These are phyloP conservation scores for Buxus sempervirens DNA, from an alignment of 164 flowering plant species.

Conservation along the genomic window DNA sequence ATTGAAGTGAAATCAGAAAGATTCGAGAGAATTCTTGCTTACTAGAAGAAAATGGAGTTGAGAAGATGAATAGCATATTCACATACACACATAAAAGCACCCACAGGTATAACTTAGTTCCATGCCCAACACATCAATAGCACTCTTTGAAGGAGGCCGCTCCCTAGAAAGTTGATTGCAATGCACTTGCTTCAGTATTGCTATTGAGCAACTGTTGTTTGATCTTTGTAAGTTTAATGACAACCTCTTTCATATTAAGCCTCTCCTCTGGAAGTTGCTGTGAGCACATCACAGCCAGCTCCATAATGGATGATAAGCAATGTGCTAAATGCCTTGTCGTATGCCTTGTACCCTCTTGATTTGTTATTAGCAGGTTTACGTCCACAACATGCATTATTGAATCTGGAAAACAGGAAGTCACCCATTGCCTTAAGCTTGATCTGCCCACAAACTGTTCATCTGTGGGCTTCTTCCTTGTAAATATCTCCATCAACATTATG, in stretches of 20 bases:
- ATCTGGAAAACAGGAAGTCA: not conserved
- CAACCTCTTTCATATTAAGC: conserved; percentile 3
- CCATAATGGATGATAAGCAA: not conserved
- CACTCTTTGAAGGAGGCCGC: too few relatives aligned
- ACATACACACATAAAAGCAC: too few relatives aligned
- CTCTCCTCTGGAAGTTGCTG: conserved; percentile 5
- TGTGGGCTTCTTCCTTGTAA: conserved; percentile 24
- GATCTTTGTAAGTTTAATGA: conserved; percentile 5
- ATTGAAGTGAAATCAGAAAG: too few relatives aligned
- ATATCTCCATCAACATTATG: conserved; percentile 21
- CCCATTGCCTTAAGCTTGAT: conserved; percentile 10
- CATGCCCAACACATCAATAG: too few relatives aligned
- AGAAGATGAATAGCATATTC: too few relatives aligned
- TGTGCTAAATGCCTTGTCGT: not conserved
- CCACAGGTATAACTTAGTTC: too few relatives aligned
- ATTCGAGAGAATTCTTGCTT: too few relatives aligned
- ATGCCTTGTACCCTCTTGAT: not conserved
- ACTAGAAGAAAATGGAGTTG: too few relatives aligned
- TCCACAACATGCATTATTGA: conserved; percentile 7
- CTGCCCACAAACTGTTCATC: conserved; percentile 20
- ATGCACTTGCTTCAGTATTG: too few relatives aligned
- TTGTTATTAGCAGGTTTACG: conserved; percentile 6
- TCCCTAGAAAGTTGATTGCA: too few relatives aligned
- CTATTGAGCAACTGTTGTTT: not conserved
- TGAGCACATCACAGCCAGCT: conserved; percentile 6